Conservation (phyloP, 345 rosid genomes). For the Kandelia obovata region DNA sequence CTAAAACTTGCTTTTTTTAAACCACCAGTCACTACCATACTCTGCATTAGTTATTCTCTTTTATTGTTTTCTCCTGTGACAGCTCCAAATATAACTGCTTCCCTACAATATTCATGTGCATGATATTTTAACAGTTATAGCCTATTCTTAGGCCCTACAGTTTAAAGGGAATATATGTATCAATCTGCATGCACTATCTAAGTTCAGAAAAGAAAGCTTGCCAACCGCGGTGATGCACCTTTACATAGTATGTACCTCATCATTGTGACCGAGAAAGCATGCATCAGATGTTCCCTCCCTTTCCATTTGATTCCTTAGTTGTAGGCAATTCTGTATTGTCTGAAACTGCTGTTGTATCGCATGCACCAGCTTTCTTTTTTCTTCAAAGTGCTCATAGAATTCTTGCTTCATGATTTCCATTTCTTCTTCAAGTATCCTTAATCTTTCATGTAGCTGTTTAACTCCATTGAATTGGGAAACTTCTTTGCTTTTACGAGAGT, state of each 20-base stretch:
- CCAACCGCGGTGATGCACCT: no score
- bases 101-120: no score
- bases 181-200: no score
- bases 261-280: not conserved
- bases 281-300: not conserved
- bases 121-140: no score
- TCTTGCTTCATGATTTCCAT: slow-evolving; percentile 29
- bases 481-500: slow-evolving; percentile 12
- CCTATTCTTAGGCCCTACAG: no score
- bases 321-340: slow-evolving; percentile 3
- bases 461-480: slow-evolving; percentile 17
- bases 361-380: slow-evolving; percentile 28
- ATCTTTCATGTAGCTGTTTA: slow-evolving; percentile 21
- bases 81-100: no score
- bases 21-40: no score
- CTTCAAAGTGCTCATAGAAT: slow-evolving; percentile 27
- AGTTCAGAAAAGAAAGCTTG: no score
- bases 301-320: slow-evolving; percentile 10
- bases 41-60: no score
- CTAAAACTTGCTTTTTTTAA: no score
- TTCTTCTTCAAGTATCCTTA: slow-evolving; percentile 48
- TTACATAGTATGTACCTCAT: not conserved
- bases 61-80: no score
- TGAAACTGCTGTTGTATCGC: slow-evolving; percentile 32
- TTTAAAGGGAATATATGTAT: no score